Conservation (phyloP, 2,329 filamentous ascomycete species). For the Nigrospora osmanthi region DNA sequence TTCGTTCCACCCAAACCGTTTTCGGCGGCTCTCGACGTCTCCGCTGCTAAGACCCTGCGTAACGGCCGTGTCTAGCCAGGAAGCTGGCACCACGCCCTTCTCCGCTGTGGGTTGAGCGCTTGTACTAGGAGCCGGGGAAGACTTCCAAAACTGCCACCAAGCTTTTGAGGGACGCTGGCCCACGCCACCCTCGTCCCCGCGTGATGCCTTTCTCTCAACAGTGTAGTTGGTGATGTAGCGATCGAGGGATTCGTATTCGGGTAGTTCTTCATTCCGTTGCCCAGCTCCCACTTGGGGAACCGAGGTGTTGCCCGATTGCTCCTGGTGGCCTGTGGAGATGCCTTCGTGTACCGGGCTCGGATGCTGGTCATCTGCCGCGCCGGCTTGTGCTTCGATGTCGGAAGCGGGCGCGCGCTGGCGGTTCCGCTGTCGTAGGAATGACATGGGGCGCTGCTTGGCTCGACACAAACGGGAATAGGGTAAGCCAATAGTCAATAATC, state of each 20-base stretch:
- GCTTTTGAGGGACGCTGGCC: slow-evolving; percentile 30
- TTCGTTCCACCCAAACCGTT: slow-evolving; percentile 61
- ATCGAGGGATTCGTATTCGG: slow-evolving; percentile 23
- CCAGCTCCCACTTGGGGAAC: too few species aligned
- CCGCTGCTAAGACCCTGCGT: slow-evolving; percentile 45
- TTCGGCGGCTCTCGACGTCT: slow-evolving; percentile 54
- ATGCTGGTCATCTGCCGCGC: too few species aligned
- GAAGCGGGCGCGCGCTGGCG: too few species aligned
- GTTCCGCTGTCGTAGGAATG: too few species aligned
- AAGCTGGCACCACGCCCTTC: slow-evolving; percentile 43
- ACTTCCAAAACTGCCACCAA: slow-evolving; percentile 52
- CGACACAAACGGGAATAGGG: too few species aligned
- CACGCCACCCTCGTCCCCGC: slow-evolving; percentile 7
- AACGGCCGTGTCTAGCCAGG: slow-evolving; percentile 61
- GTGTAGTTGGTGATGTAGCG: slow-evolving; percentile 23
- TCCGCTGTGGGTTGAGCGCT: slow-evolving; percentile 8
- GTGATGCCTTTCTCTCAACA: slow-evolving; percentile 15
- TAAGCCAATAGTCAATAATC: too few species aligned
- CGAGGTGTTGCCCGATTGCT: too few species aligned
- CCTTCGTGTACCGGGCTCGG: too few species aligned
- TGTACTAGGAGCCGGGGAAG: slow-evolving; percentile 2
- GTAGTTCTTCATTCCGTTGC: slow-evolving; percentile 9
- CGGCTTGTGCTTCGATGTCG: too few species aligned
- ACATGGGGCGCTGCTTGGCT: too few species aligned
- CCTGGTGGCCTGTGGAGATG: too few species aligned